Percentiles rank a stretch among this genome's conserved stretches.
These are phyloP conservation scores for Licmophora abbreviata DNA, from an alignment of 108 stramenopile genomes.

Conservation along the genomic window DNA sequence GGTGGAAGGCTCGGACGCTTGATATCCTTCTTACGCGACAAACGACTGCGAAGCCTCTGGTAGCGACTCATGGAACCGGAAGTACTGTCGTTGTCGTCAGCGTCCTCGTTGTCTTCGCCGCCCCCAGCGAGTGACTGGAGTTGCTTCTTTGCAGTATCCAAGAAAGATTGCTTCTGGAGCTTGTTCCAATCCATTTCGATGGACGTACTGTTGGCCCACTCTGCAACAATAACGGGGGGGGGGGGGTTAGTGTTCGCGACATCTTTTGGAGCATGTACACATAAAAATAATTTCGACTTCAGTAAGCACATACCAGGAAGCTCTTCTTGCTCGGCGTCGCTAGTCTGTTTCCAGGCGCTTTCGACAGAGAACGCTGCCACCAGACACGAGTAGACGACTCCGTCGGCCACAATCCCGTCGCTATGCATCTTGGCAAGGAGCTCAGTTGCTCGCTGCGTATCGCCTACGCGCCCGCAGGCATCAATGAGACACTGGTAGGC, in stretches of 20 bases:
- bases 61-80: conserved; percentile 12
- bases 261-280: background rate
- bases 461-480: conserved; percentile 79
- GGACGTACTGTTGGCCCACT: conserved; percentile 80
- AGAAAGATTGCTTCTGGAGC: conserved; percentile 63
- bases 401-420: conserved; percentile 83
- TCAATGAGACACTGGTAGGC: conserved; percentile 78
- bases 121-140: conserved; percentile 34
- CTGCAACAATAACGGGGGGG: conserved; percentile 8
- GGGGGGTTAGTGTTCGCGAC: background rate
- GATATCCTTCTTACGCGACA: conserved; percentile 12
- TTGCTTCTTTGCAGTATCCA: conserved; percentile 44
- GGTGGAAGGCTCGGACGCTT: conserved; percentile 7
- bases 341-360: conserved; percentile 61
- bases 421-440: conserved; percentile 73
- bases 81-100: conserved; percentile 17
- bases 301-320: conserved; percentile 45
- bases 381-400: conserved; percentile 77
- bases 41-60: conserved; percentile 17
- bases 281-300: background rate
- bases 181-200: conserved; percentile 86
- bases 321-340: conserved; percentile 47
- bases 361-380: conserved; percentile 77
- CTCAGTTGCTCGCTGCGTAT: conserved; percentile 72
- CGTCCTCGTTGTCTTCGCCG: conserved; percentile 38